These are phyloP conservation scores for Ascochyta clinopodiicola DNA, from an alignment of 2,329 filamentous ascomycete genomes.

Conservation along the genomic window DNA sequence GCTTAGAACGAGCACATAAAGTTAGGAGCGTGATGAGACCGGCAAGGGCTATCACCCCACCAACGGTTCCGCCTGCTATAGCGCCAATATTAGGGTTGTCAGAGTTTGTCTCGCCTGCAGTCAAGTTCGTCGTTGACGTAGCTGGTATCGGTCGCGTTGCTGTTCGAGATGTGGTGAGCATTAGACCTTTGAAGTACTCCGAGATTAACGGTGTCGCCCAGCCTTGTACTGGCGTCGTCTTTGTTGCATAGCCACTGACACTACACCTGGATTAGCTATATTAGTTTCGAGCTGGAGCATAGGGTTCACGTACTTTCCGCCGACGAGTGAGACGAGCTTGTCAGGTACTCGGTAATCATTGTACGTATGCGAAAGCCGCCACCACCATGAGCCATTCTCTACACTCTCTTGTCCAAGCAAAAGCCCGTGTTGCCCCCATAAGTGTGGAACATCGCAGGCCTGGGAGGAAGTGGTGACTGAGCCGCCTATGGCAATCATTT, in stretches of 20 bases:
- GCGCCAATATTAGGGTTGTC: no score
- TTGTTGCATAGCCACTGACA: conserved; percentile 59
- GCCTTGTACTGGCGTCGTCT: conserved; percentile 53
- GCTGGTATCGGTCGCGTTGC: conserved; percentile 54
- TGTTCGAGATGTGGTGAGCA: conserved; percentile 52
- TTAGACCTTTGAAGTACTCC: conserved; percentile 57
- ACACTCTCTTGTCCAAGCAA: conserved; percentile 56
- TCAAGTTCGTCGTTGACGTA: no score
- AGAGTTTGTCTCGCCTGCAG: no score
- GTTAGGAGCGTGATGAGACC: no score
- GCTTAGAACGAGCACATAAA: no score
- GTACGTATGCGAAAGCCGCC: background rate
- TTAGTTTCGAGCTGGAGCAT: background rate
- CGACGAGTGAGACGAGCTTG: background rate
- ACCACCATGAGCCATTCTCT: background rate
- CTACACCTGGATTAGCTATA: background rate
- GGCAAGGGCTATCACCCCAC: no score
- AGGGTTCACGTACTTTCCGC: background rate
- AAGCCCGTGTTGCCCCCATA: conserved; percentile 61
- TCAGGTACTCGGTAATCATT: background rate
- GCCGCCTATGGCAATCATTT: conserved; percentile 68
- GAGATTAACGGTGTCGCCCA: conserved; percentile 58
- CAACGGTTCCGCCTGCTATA: no score
- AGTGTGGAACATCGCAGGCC: conserved; percentile 57
- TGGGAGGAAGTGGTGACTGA: conserved; percentile 44